Base-by-base conservation (phyloP, 768 basidiomycete genomes). In the Rossbeevera mucosa region DNA sequence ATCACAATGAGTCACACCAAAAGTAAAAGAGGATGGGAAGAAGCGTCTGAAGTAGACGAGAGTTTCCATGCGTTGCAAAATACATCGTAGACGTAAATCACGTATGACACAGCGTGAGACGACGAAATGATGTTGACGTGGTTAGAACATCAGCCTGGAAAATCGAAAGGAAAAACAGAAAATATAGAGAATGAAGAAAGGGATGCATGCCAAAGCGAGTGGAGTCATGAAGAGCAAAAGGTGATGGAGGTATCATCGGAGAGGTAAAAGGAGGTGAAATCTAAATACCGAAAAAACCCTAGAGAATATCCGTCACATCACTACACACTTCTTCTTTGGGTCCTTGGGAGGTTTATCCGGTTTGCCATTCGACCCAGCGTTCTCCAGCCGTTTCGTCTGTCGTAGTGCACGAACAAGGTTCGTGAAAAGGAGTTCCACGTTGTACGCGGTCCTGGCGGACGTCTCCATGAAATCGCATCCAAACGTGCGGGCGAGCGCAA, bases 401-500 rank as follows among this genome's bases (percentile, higher is more conserved):
- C 90, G 88, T 67, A 93, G 76, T 44, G 81, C 80, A 54, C 90
- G 86, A 51, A 98, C 91, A 55, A 95, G 81, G 59, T 80, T 86
- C 64, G 81, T 91, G 72, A 97, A 98, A 26, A 95, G 83, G 13
- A 80, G 78, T 64, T 97, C 93, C 53, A 98, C 91, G 65, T 97
- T 95, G 64, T 85, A 78, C 44, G 94, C 85, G 31, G 91, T 94
- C 77, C 95, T 95, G 31, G 95, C 95, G n/a, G 87, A 91, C 28
- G 95, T 94, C 70, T 98, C 95, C 69, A 93, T 85, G 70, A 97
- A 95, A 53, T 90, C 89, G 74, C 93, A 96, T 47, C 91, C 90
- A 58, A 94, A 86, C 48, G 82, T 76, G 59, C 83, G 79, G 28
- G 96, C 95, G 48, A 95, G 74, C 8, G 81, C 80, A 16, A 80